A percentile compares a stretch with the other conserved stretches of the same genome.
These are phyloP conservation scores for Kentomonas sorsogonicus DNA, from an alignment of 208 protist species.

Conservation along the genomic window DNA sequence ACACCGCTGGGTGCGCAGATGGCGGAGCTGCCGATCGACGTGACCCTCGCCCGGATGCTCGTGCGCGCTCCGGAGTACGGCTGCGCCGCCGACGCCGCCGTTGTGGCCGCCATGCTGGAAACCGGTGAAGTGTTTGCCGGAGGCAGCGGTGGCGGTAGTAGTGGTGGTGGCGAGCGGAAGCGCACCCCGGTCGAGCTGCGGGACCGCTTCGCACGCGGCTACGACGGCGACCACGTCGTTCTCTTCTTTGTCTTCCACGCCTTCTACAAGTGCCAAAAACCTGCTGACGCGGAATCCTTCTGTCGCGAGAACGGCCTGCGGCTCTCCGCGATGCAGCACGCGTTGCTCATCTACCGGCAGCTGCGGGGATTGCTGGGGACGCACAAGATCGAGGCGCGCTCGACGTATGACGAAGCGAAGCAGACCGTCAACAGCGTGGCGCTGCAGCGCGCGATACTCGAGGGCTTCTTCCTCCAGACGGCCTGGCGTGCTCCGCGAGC, in stretches of 20 bases:
- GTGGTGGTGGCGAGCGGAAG: slow-evolving; percentile 14
- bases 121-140: slow-evolving; percentile 62
- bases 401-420: slow-evolving; percentile 48
- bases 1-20: slow-evolving; percentile 68
- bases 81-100: slow-evolving; percentile 75
- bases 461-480: slow-evolving; percentile 84
- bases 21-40: slow-evolving; percentile 74
- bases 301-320: slow-evolving; percentile 69
- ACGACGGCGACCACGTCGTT: slow-evolving; percentile 77
- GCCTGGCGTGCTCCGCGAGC: slow-evolving; percentile 23
- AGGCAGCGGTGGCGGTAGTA: not conserved
- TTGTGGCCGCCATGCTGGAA: slow-evolving; percentile 87
- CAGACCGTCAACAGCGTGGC: slow-evolving; percentile 53
- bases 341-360: slow-evolving; percentile 71
- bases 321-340: slow-evolving; percentile 62
- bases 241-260: slow-evolving; percentile 80
- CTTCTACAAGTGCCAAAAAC: slow-evolving; percentile 33
- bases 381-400: slow-evolving; percentile 39
- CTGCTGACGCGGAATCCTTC: slow-evolving; percentile 30
- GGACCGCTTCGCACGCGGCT: too few species aligned
- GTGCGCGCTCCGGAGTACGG: slow-evolving; percentile 57
- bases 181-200: slow-evolving; percentile 18
- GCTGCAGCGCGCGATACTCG: slow-evolving; percentile 69
- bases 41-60: slow-evolving; percentile 93
- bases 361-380: slow-evolving; percentile 52